Evolutionary conservation across 495 filamentous ascomycete species (phyloP), one percentile per base, ranked within the genome.

Genomic region (Pyronema omphalodes): DNA sequence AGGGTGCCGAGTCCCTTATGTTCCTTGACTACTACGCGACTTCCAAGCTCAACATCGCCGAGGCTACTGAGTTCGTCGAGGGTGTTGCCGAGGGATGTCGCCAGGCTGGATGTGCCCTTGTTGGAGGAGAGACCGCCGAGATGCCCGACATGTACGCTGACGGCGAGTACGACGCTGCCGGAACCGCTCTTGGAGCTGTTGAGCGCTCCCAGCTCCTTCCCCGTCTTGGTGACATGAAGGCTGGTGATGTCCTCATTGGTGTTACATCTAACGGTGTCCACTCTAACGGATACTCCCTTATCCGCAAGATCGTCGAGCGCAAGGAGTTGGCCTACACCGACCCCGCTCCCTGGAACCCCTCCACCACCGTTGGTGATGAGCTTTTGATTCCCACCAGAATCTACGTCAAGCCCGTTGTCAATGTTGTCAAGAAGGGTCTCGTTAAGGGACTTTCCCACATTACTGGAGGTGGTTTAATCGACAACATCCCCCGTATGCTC

Each of bases 1-100:
- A 95, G 68, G 91, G 91, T 49, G 91, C 91, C 0, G 82, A 89
- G 65, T 85, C 91, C 8, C 73, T 94, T 63, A 86, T 86, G 71
- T 95, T 98, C 76, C 79, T 94, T 48, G 91, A 96, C 72, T 93
- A 86, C 74, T 94, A 88, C 73, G 88, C 85, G 44, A 94, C 86
- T 71, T 81, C 81, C 63, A 81, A 81, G 65, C 77, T 96, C 18
- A 78, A 91, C 58, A 79, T 86, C 3, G 69, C 77, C 35, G 75
- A 76, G n/a, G 87, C 86, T 0, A 76, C 81, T 4, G 74, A 75
- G 12, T 94, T 98, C 63, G 81, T 96, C 37, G 78, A 82, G 62
- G 88, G 91, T 57, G 84, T 96, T 7, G 86, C 87, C 0, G 71
- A 77, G 15, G 91, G 91, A 17, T 98, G 91, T 66, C 75, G 73